These are phyloP conservation scores for Sanghuangporus sanghuang DNA, from an alignment of 1,284 basidiomycete genomes.

Conservation along the genomic window DNA sequence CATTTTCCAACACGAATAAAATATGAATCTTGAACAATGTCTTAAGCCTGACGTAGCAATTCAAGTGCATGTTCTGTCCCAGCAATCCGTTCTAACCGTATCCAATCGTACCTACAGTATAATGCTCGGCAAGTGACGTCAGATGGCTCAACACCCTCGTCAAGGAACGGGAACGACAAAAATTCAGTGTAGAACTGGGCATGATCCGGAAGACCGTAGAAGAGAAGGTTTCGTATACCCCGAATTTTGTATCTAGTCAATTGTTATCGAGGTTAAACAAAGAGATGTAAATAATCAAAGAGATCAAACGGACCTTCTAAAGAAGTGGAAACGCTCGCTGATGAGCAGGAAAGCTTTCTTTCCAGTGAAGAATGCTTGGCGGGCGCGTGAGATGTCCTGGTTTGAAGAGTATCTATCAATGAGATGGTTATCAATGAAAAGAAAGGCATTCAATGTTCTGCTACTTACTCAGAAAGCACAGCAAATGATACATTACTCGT, in stretches of 20 bases:
- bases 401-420: constrained; percentile 81
- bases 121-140: constrained; percentile 77
- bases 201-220: constrained; percentile 90
- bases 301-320: constrained; percentile 59
- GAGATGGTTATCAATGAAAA: background rate
- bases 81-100: constrained; percentile 79
- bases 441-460: background rate
- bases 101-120: constrained; percentile 86
- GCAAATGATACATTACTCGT: constrained; percentile 72
- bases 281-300: background rate
- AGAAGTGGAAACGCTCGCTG: constrained; percentile 98
- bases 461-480: constrained; percentile 80
- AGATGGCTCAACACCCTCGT: constrained; percentile 68
- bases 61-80: constrained; percentile 28
- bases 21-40: background rate
- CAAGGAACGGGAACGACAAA: constrained; percentile 82
- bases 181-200: constrained; percentile 89
- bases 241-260: constrained; percentile 76
- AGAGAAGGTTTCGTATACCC: constrained; percentile 88
- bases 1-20: background rate
- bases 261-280: background rate
- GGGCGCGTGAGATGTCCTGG: constrained; percentile 88
- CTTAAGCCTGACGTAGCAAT: constrained; percentile 4
- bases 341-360: constrained; percentile 85
- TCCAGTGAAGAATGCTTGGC: constrained; percentile 89